Conservation (phyloP, 2,329 filamentous ascomycete species). For the Zymoseptoria pseudotritici region DNA sequence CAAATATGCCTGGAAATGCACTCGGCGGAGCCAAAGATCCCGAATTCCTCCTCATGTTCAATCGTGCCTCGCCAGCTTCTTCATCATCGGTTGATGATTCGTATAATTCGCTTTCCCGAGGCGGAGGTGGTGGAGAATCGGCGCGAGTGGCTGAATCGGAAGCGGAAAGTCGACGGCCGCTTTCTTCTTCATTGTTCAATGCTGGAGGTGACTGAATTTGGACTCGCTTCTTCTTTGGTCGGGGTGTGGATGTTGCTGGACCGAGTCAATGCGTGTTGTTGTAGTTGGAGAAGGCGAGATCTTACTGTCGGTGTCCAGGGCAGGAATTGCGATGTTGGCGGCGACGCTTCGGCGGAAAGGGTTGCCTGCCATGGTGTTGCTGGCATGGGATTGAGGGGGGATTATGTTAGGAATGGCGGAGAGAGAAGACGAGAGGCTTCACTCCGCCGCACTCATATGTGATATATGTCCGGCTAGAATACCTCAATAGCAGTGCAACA, state of each 20-base stretch:
- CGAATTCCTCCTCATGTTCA: conserved; percentile 18
- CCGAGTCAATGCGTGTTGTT: conserved; percentile 15
- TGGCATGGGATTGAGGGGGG: background rate
- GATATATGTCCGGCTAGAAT: background rate
- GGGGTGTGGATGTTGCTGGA: conserved; percentile 12
- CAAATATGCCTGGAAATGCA: background rate
- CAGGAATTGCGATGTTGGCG: conserved; percentile 14
- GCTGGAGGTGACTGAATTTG: conserved; percentile 24
- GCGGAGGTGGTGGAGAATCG: conserved; percentile 12
- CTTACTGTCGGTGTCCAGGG: conserved; percentile 7
- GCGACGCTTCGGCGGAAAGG: conserved; percentile 24
- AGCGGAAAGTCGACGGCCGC: conserved; percentile 11
- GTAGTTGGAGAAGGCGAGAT: background rate
- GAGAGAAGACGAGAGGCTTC: too few relatives aligned
- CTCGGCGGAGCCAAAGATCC: conserved; percentile 11
- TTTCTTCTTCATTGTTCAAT: conserved; percentile 11
- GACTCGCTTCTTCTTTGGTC: conserved; percentile 25
- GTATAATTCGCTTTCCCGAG: conserved; percentile 8
- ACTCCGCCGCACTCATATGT: background rate
- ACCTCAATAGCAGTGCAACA: too few relatives aligned
- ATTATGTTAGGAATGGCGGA: background rate
- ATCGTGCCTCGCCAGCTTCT: conserved; percentile 15
- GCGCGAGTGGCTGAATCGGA: conserved; percentile 10
- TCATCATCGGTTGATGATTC: conserved; percentile 16
- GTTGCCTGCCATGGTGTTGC: conserved; percentile 24